These are phyloP conservation scores for Cyberlindnera japonica DNA, from an alignment of 805 yeast genomes.

Conservation along the genomic window DNA sequence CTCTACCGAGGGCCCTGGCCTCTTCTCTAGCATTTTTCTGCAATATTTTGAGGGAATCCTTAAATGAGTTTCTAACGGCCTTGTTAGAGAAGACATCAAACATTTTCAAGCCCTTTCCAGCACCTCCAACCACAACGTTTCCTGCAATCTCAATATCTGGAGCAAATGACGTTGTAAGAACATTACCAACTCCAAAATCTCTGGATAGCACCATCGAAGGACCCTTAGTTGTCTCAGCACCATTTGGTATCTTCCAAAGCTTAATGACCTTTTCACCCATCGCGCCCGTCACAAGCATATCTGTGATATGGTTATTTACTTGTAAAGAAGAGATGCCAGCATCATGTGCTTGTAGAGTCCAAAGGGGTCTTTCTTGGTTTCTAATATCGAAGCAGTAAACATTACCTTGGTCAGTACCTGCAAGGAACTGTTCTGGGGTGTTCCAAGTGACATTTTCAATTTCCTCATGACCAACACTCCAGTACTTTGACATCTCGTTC, in stretches of 20 bases:
- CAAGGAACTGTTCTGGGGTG: conserved; percentile 57
- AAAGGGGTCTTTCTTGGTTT: conserved; percentile 60
- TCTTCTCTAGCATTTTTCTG: conserved; percentile 56
- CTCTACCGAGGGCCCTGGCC: conserved; percentile 52
- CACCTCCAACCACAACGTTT: conserved; percentile 83
- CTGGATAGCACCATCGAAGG: conserved; percentile 90
- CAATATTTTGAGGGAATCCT: conserved; percentile 49
- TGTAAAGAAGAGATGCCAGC: conserved; percentile 84
- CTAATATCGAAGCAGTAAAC: conserved; percentile 88
- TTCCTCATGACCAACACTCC: conserved; percentile 72
- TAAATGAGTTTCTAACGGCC: conserved; percentile 69
- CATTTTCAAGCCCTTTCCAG: conserved; percentile 74
- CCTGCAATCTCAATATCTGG: conserved; percentile 87
- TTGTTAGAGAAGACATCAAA: conserved; percentile 90
- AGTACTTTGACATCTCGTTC: conserved; percentile 54
- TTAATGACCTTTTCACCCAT: conserved; percentile 86
- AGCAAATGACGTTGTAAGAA: conserved; percentile 76
- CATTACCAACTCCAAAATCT: conserved; percentile 93
- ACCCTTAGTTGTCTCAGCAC: conserved; percentile 24
- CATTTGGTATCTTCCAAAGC: conserved; percentile 71
- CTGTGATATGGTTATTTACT: conserved; percentile 61
- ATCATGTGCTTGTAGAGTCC: conserved; percentile 98
- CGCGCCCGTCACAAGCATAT: conserved; percentile 80
- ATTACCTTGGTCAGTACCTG: conserved; percentile 90
- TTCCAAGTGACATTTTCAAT: conserved; percentile 80